Evolutionary conservation across 164 flowering plant species (phyloP).

Genomic region (Nymphaea colorata): DNA sequence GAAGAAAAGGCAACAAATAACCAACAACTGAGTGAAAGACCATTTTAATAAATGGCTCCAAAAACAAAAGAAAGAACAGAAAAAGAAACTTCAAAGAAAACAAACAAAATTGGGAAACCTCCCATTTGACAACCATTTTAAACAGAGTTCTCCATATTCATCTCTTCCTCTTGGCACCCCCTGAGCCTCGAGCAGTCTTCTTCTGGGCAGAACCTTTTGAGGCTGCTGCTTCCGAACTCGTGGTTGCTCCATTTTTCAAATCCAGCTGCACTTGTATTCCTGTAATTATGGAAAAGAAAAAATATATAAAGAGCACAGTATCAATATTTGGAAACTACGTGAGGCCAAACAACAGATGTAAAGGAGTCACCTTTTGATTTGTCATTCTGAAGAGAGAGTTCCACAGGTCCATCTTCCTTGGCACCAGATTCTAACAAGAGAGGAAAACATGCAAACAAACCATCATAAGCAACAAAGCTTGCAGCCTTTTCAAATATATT

Average conservation of each 20-base stretch:
- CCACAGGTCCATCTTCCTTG: slow-evolving; percentile 43
- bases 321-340: background rate
- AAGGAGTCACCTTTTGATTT: slow-evolving; percentile 45
- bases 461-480: background rate
- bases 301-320: background rate
- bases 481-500: background rate
- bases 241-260: slow-evolving; percentile 45
- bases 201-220: slow-evolving; percentile 33
- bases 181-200: slow-evolving; percentile 44
- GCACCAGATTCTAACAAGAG: slow-evolving; percentile 21
- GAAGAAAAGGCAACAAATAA: too few species aligned
- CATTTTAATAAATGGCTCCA: too few species aligned
- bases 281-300: slow-evolving; percentile 6
- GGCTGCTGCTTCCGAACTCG: slow-evolving; percentile 32
- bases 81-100: too few species aligned
- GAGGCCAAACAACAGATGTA: background rate
- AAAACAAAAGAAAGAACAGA: too few species aligned
- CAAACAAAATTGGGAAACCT: background rate
- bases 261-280: slow-evolving; percentile 72
- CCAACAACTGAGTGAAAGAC: too few species aligned
- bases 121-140: background rate
- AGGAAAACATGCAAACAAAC: background rate
- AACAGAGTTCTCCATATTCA: slow-evolving; percentile 11
- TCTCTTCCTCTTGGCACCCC: slow-evolving; percentile 61
- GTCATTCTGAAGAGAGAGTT: slow-evolving; percentile 9